Evolutionary conservation across 257 asterid genomes (phyloP), one percentile per base, ranked within the genome.

Genomic region (Sherardia arvensis): DNA sequence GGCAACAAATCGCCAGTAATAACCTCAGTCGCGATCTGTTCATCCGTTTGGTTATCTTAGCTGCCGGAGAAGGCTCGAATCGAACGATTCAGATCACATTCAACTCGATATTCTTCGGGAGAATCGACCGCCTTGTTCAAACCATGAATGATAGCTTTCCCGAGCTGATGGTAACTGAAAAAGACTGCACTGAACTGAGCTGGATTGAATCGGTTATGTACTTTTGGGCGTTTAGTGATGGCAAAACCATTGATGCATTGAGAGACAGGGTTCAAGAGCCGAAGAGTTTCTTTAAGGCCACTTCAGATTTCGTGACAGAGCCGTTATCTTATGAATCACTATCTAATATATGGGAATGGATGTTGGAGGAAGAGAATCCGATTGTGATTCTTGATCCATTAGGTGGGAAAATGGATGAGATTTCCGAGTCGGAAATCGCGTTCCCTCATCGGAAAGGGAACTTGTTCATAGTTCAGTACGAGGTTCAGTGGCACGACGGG

Each of bases 391-490:
- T 76, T 73, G 80, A 82, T n/a, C 88, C 95, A 34, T 77, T 70
- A 23, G 87, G 91, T 2, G 91, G 91, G 22, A 73, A 27, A 62
- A 78, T 86, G 83, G 80, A 62, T 4, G 47, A 58, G 22, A 80
- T 80, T 71, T 20, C 61, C 11, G 81, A 76, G 57, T 20, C 32
- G 17, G 75, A 59, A 27, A 65, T 67, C 26, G 83, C 87, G 5
- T 86, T 78, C n/a, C 89, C 91, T 0, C 95, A 81, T 38, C 71
- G 88, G 15, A 74, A 74, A 65, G 87, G 81, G 11, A 74, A 66
- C 5, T 33, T 78, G 61, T 78, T 71, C 47, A 78, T 61, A 7
- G 60, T 86, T 32, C 87, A 80, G 34, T 84, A 84, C 67, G 56
- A 75, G 59, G 77, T 77, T 67, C 56, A 70, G 21, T 86, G 91